Evolutionary conservation across 1,284 basidiomycete species (phyloP).

Genomic region (Kalmanozyma brasiliensis): DNA sequence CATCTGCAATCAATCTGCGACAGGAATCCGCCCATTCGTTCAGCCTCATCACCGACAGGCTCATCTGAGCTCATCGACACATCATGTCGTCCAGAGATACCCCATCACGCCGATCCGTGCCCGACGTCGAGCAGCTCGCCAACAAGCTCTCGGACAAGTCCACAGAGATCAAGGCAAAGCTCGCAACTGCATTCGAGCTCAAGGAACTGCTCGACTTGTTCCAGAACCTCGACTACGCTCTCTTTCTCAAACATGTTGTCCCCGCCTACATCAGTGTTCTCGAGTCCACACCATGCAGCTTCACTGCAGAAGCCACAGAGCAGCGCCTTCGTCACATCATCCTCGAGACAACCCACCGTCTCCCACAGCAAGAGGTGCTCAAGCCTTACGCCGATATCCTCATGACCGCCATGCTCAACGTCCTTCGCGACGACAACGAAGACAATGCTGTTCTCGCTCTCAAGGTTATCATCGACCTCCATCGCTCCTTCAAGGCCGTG

Average conservation of each 20-base stretch:
- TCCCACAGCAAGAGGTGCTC: conserved; percentile 83
- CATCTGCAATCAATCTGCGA: no score
- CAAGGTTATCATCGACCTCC: conserved; percentile 87
- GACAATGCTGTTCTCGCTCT: conserved; percentile 91
- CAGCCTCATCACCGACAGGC: not conserved
- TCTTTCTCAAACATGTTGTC: conserved; percentile 73
- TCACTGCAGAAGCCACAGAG: conserved; percentile 81
- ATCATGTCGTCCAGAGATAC: conserved; percentile 41
- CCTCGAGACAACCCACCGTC: conserved; percentile 75
- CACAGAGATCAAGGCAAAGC: conserved; percentile 50
- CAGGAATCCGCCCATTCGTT: not conserved
- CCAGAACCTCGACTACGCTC: conserved; percentile 75
- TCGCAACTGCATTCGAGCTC: conserved; percentile 57
- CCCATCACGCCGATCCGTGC: conserved; percentile 38
- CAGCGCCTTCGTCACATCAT: conserved; percentile 75
- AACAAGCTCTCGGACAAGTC: conserved; percentile 41
- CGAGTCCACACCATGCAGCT: conserved; percentile 79
- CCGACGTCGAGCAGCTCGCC: conserved; percentile 47
- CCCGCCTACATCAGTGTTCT: conserved; percentile 83
- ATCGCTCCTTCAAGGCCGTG: conserved; percentile 69
- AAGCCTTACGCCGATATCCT: conserved; percentile 78
- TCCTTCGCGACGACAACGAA: conserved; percentile 92
- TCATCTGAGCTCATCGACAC: not conserved
- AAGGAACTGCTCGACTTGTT: conserved; percentile 62
- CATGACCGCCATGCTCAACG: conserved; percentile 78